phyloP scores from a whole-genome alignment of 2,329 filamentous ascomycete species.

The Hypocreales sp. region DNA sequence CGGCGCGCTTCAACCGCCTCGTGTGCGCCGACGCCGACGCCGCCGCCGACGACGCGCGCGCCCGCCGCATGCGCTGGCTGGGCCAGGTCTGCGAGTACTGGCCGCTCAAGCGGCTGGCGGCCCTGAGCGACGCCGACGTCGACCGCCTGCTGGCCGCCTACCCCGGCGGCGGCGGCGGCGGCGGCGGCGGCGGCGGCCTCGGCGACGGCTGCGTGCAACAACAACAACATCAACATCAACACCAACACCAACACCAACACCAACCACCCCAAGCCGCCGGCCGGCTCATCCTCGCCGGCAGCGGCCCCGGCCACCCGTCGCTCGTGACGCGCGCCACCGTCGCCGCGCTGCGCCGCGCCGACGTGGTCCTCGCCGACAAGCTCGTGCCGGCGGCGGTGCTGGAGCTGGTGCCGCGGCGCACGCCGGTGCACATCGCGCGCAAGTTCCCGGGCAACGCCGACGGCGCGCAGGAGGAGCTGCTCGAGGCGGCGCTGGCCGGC shows the following conservation, averaged over 20 bases:
- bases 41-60: conserved; percentile 58
- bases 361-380: conserved; percentile 75
- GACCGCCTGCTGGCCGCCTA: conserved; percentile 64
- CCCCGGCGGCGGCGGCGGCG: conserved; percentile 18
- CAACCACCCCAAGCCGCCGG: conserved; percentile 26
- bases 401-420: conserved; percentile 78
- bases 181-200: too few species aligned
- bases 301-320: conserved; percentile 83
- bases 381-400: conserved; percentile 74
- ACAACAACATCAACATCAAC: too few species aligned
- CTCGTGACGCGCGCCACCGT: conserved; percentile 73
- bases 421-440: conserved; percentile 78
- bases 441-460: conserved; percentile 98
- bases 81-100: conserved; percentile 97
- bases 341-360: conserved; percentile 58
- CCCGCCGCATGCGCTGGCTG: conserved; percentile 78
- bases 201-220: too few species aligned
- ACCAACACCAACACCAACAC: conserved; percentile 8
- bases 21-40: conserved; percentile 51
- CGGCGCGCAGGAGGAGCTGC: conserved; percentile 77
- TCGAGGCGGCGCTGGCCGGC: conserved; percentile 60
- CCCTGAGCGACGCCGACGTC: conserved; percentile 67
- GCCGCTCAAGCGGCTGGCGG: conserved; percentile 71
- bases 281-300: conserved; percentile 75
- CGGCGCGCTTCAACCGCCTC: conserved; percentile 69